phyloP scores from a whole-genome alignment of 2,329 filamentous ascomycete species.

The Penicillium oxalicum region DNA sequence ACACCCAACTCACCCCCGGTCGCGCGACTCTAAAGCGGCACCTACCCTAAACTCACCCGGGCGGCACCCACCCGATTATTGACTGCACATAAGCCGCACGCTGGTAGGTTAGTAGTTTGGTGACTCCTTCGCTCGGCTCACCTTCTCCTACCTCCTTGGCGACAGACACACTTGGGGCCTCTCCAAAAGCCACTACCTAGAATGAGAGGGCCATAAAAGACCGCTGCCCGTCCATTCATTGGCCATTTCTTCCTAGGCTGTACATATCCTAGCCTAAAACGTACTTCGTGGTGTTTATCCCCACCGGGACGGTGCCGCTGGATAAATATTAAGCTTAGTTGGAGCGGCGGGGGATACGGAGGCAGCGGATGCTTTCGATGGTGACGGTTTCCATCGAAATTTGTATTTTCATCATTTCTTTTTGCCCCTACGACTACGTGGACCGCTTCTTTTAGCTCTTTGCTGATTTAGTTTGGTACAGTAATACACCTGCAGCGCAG shows the following conservation, averaged over 20 bases:
- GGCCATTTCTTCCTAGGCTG: background rate
- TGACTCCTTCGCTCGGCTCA: constrained; percentile 1
- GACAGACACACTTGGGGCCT: background rate
- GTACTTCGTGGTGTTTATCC: background rate
- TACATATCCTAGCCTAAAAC: background rate
- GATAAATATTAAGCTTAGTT: background rate
- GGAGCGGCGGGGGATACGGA: background rate
- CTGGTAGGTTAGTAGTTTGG: background rate
- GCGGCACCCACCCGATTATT: background rate
- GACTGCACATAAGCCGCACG: background rate
- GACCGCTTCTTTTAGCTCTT: background rate
- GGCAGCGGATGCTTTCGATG: background rate
- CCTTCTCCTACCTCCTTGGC: background rate
- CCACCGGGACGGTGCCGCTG: background rate
- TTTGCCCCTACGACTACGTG: background rate
- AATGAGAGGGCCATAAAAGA: background rate
- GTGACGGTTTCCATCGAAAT: background rate
- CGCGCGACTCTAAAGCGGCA: constrained; percentile 3
- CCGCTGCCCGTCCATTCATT: background rate
- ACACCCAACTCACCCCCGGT: background rate
- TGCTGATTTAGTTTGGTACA: constrained; percentile 2
- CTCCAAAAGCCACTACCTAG: background rate
- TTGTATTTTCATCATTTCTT: constrained; percentile 2
- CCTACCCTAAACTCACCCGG: background rate
- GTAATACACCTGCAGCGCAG: constrained; percentile 1